Evolutionary conservation across 1,284 basidiomycete genomes (phyloP), one percentile per base, ranked within the genome.

Genomic region (Violaceomyces palustris): DNA sequence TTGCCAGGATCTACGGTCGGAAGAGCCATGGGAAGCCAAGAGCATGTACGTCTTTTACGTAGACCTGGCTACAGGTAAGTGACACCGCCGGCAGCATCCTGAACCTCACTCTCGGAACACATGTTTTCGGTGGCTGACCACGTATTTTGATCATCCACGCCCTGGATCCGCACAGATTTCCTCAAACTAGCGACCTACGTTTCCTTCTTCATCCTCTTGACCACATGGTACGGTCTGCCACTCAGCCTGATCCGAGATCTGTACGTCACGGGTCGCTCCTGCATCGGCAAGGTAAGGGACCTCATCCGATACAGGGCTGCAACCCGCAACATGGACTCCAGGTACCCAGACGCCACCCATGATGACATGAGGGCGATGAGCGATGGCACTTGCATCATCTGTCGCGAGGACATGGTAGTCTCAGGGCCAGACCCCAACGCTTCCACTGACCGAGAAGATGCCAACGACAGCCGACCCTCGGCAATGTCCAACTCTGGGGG

Each of bases 41-140:
- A 92, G 88, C 77, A 93, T 96, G 83, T 93, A 85, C 78, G 78
- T 89, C 12, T 94, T 96, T 77, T 96, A 94, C 70, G 83, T 97
- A 55, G 93, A 97, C 65, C 77, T 97, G 32, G 79, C 80, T n/a
- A 92, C 90, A 37, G 45, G 41, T 48, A 35, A 9, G 45, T 22
- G 8, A 15, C 10, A 9, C 10, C 27, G 9, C 27, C 10, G 27
- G 9, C 10, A 10, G 27, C n/a, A 15, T 18, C 6, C 12, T 28
- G 17, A 10, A 21, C 15, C 6, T 6, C 7, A 24, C 23, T 37
- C 15, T 37, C 35, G 5, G 4, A 21, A 15, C 22, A 24, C 21
- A 14, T 6, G 11, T 17, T 15, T 6, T 37, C 21, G 7, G 7
- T 12, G 15, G 17, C 35, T 12, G 21, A 21, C 15, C 6, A 17